Base-by-base conservation (phyloP, 257 asterid species). In the Nicotiana paniculata region DNA sequence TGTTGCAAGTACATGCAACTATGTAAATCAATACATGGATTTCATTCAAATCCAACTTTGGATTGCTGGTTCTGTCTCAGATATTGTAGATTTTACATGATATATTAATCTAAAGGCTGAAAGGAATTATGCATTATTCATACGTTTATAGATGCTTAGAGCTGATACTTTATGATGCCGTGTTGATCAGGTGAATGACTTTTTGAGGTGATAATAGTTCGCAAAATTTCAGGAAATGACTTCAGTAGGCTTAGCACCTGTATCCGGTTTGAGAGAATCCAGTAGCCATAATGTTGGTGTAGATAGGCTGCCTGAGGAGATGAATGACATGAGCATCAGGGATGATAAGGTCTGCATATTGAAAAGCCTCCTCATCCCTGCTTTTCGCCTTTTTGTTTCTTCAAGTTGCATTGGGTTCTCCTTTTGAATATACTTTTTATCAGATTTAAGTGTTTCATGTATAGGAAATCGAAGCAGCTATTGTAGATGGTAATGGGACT, bases 401-500 rank as follows among this genome's bases (percentile, higher is more conserved):
- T 43, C 48, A 43, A 43, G 43, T 59, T 62, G 26, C 84, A 37
- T 82, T 66, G 30, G 12, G 51, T 5, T 51, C 70, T 72, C 21
- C 15, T 63, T 75, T 77, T 35, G 3, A 46, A 57, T 46, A 9
- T 5, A 43, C 7, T 77, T 43, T 51, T 75, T 75, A 75, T 26
- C 79, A 26, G 63, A 75, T 75, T 72, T 51, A 8, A 24, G 15
- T 57, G 43, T 76, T 59, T 8, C 48, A 63, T 82, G 63, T 82
- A 32, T 85, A 93, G 98, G 98, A 94, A 85, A 89, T 93, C 90
- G 97, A 93, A 89, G 92, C 95, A 64, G 81, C 93, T 54, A 81
- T 93, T 77, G 97, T 94, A 51, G 93, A 92, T 82, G 99, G 97
- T 77, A 93, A 92, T 90, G 99, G 97, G 80, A 93, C 99, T 76